Conservation (phyloP, 2,329 filamentous ascomycete species). For the Pseudogymnoascus sp. region DNA sequence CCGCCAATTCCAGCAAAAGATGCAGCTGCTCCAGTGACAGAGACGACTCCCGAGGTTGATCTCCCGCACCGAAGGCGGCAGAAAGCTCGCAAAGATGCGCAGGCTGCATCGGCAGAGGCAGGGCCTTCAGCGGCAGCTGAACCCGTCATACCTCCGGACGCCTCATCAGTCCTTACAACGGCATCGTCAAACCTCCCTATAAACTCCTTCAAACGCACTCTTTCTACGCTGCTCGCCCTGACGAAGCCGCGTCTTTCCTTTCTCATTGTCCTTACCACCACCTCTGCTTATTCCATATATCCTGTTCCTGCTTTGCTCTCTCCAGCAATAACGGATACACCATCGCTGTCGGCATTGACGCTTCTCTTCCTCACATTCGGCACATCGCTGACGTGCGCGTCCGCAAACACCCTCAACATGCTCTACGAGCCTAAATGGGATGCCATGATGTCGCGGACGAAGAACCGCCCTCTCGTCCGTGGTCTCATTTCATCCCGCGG, state of each 20-base stretch:
- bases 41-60: slow-evolving; percentile 10
- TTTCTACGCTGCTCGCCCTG: slow-evolving; percentile 79
- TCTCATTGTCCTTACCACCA: slow-evolving; percentile 83
- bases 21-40: neutral
- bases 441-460: slow-evolving; percentile 85
- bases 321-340: slow-evolving; percentile 54
- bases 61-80: slow-evolving; percentile 28
- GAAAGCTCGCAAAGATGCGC: slow-evolving; percentile 13
- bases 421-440: slow-evolving; percentile 87
- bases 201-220: slow-evolving; percentile 51
- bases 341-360: slow-evolving; percentile 82
- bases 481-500: slow-evolving; percentile 63
- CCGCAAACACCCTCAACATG: slow-evolving; percentile 95
- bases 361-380: slow-evolving; percentile 86
- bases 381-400: slow-evolving; percentile 80
- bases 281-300: slow-evolving; percentile 85
- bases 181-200: slow-evolving; percentile 42
- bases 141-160: slow-evolving; percentile 36
- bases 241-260: slow-evolving; percentile 93
- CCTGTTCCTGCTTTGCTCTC: slow-evolving; percentile 81
- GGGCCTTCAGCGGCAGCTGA: slow-evolving; percentile 14
- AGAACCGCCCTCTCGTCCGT: slow-evolving; percentile 81
- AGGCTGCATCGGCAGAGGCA: slow-evolving; percentile 19
- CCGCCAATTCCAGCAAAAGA: neutral
- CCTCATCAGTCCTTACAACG: slow-evolving; percentile 48